Base-by-base conservation (phyloP, 2,329 filamentous ascomycete species). In the Penicillium sp. region DNA sequence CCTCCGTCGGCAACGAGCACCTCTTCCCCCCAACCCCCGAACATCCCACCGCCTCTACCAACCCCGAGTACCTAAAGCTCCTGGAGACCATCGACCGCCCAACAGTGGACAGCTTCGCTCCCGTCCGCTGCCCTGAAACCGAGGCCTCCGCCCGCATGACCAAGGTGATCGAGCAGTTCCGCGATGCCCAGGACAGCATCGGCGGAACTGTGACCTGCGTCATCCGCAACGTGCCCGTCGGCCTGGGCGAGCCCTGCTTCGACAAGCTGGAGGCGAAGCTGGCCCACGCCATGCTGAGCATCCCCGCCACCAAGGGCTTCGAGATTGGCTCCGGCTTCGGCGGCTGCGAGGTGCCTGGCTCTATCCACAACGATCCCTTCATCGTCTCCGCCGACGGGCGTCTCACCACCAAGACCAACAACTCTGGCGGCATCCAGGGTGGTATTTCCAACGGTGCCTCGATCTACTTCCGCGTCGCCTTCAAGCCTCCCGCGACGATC, bases 401-500 rank as follows among this genome's bases (percentile, higher is more conserved):
- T 62, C 84, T 97, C 54, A 89, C 87, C 9, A 97, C 94, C 56
- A 90, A 89, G 81, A 97, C 94, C 27, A 98, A 98, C 82, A 92
- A 96, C 82, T 94, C 89, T 2, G 94, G 94, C 13, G 95, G 94
- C 64, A 91, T 98, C 67, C 94, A 98, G 80, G 95, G 94, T 44
- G 94, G 94, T 54, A 98, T 98, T 77, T 89, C 90, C 52, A 98
- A 98, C 77, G 95, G 94, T 58, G 91, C 91, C 39, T 89, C 88
- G 59, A 92, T 98, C 79, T 98, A 95, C 83, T 98, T 98, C 85
- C 87, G 90, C 52, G 89, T 96, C 5, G 93, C 87, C 16, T 98
- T 98, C 86, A 98, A 98, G 83, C 91, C 94, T 10, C 88, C 94
- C 2, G 93, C 94, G 33, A 98, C 95, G 3, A 98, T 98, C 72